Percentiles rank a stretch among this genome's conserved stretches.
Conservation (phyloP, 106 monocot genomes). For the Dioscorea dumetorum region DNA sequence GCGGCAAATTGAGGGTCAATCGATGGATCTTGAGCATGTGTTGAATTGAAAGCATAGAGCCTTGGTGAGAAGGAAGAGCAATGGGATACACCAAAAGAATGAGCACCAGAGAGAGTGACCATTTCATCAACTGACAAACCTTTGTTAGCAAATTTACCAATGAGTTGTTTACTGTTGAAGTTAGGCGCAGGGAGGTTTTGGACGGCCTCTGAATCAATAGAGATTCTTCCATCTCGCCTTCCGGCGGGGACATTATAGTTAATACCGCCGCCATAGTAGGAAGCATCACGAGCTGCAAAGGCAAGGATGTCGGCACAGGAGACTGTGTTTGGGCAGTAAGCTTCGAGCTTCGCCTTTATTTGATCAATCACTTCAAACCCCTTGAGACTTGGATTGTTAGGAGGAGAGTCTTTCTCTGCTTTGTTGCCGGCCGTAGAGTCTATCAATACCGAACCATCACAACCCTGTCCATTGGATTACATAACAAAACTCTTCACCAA, state of each 20-base stretch:
- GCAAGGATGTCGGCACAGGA: conserved; percentile 65
- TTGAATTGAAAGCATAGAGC: conserved; percentile 5
- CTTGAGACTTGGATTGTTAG: not conserved
- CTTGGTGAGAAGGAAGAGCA: not conserved
- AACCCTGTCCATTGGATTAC: not conserved
- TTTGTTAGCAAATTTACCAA: conserved; percentile 4
- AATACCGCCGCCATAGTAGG: conserved; percentile 1
- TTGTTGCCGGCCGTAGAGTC: not conserved
- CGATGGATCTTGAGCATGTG: conserved; percentile 3
- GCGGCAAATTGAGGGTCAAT: conserved; percentile 11
- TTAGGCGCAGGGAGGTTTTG: not conserved
- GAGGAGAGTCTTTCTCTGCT: not conserved
- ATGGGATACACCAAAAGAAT: conserved; percentile 3
- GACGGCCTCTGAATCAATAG: not conserved
- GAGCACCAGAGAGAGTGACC: conserved; percentile 11
- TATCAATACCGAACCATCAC: not conserved
- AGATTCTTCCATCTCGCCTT: not conserved
- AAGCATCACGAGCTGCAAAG: conserved; percentile 17
- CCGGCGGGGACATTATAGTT: not conserved
- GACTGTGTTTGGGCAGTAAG: conserved; percentile 13
- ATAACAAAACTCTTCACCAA: no score
- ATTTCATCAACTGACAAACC: conserved; percentile 2
- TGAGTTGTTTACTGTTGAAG: conserved; percentile 1
- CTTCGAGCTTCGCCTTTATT: not conserved
- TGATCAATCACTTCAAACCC: conserved; percentile 1